phyloP scores from a whole-genome alignment of 139 green algal species.

The Diplosphaera chodatii region DNA sequence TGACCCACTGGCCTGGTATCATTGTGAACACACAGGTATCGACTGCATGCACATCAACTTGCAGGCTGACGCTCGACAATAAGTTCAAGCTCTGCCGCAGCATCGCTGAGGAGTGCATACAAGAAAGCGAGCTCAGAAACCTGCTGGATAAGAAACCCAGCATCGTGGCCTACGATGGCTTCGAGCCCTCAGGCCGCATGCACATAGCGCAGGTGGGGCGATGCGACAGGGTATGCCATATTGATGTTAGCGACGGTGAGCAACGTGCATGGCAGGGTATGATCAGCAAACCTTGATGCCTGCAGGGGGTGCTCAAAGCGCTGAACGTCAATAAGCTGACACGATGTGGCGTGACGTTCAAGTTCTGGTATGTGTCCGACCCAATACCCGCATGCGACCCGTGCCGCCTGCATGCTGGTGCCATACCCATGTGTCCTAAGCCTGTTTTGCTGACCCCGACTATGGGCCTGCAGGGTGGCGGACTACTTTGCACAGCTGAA shows the following conservation, averaged over 20 bases:
- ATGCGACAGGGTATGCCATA: neutral
- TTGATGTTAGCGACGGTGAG: no score
- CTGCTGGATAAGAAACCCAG: constrained; percentile 86
- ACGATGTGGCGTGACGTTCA: constrained; percentile 88
- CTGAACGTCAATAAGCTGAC: constrained; percentile 99
- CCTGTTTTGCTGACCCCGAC: no score
- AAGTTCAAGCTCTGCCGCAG: constrained; percentile 70
- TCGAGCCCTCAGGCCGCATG: constrained; percentile 97
- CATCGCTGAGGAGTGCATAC: constrained; percentile 93
- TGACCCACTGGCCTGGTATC: neutral
- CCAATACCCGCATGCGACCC: no score
- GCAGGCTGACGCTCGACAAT: constrained; percentile 78
- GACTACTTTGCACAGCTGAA: constrained; percentile 97
- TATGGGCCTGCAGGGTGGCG: constrained; percentile 77
- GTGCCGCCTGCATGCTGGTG: no score
- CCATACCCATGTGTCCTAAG: no score
- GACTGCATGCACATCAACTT: neutral
- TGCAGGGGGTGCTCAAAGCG: constrained; percentile 94
- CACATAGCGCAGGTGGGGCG: constrained; percentile 85
- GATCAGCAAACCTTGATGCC: neutral
- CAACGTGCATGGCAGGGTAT: no score
- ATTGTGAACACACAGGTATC: no score
- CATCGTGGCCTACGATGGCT: constrained; percentile 93
- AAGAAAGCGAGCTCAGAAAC: constrained; percentile 79
- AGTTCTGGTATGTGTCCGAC: constrained; percentile 72